Evolutionary conservation across 2,329 filamentous ascomycete genomes (phyloP), one percentile per base, ranked within the genome.

Genomic region (Stachybotrys elegans): DNA sequence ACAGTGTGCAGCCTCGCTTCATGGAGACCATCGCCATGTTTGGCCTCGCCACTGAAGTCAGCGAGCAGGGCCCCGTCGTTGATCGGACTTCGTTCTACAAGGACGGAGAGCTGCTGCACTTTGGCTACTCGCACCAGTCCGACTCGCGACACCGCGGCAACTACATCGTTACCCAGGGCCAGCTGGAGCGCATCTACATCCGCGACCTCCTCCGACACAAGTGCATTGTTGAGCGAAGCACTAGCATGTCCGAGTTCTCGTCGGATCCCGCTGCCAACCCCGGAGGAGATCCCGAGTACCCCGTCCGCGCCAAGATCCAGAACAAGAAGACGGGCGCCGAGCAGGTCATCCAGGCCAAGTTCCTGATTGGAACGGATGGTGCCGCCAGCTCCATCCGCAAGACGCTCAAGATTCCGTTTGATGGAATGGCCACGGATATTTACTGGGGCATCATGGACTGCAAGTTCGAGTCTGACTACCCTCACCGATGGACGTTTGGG

Each of bases 391-490:
- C n/a, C 22, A 53, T 62, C 17, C 54, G 62, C n/a, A 54, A 62
- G 43, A 42, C 43, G 14, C 39, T 63, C 2, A 36, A 43, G 4
- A 59, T 64, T n/a, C 57, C 57, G 0, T 65, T 65, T 34, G 58
- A 61, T 41, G 58, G 58, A 13, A 46, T 62, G 9, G 58, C 49
- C 25, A 65, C 61, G 2, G 58, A 61, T 34, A 56, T 56, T 20
- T 64, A 58, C 48, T 64, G 60, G 60, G 59, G 52, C 6, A 65
- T 65, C 21, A 52, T 60, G 48, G 58, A 61, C 42, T 59, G 55
- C 27, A 39, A 49, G 4, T 58, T 53, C 25, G 48, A 57, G 31
- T 52, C 45, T 5, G 58, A 61, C 37, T 61, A 58, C 27, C 58
- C 58, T 3, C 55, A 64, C 53, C 51, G 52, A 19, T 56, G 54